Evolutionary conservation across 208 protist genomes (phyloP), one percentile per base, ranked within the genome.

Genomic region (Leptomonas pyrrhocoris): DNA sequence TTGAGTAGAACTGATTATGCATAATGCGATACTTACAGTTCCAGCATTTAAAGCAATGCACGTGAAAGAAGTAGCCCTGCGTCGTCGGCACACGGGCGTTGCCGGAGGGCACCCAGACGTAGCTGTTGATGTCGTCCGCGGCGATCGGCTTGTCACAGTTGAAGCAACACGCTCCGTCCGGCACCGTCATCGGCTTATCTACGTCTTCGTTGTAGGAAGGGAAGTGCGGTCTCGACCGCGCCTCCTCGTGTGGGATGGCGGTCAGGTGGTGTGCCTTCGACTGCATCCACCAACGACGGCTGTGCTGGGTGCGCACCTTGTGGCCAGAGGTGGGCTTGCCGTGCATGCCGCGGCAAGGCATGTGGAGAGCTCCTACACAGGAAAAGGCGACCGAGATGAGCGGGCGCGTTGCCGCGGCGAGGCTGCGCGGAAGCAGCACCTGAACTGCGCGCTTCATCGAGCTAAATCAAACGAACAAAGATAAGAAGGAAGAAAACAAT

Each of bases 1-100:
- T 93, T 11, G 89, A 94, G 80, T 93, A 94, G 67, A 96, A 96
- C 66, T 94, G 84, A 64, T 96, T 96, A 83, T 96, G 89, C 40
- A 93, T 85, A 25, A 96, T 84, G 34, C 92, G 83, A 60, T 86
- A 83, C 74, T 90, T 91, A 75, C 92, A 96, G 55, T 86, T 78
- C 80, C 83, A 88, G 61, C 92, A 96, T 74, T 96, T 96, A 82
- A 96, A 96, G 82, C 92, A 96, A 43, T 79, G 74, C 60, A 92
- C 85, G 72, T 96, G 92, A 67, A 96, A 96, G 58, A 96, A 94
- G 79, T 96, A 96, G 38, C 92, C 92, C 74, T 94, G 83, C 69
- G 49, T 56, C 13, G 92, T 96, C 36, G 92, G 92, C 49, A 90
- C 80, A 6, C 85, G 80, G 5, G 92, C 92, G 73, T 96, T 94